Evolutionary conservation across 2,329 filamentous ascomycete species (phyloP).

Genomic region (Phaeophleospora eucalypticola): DNA sequence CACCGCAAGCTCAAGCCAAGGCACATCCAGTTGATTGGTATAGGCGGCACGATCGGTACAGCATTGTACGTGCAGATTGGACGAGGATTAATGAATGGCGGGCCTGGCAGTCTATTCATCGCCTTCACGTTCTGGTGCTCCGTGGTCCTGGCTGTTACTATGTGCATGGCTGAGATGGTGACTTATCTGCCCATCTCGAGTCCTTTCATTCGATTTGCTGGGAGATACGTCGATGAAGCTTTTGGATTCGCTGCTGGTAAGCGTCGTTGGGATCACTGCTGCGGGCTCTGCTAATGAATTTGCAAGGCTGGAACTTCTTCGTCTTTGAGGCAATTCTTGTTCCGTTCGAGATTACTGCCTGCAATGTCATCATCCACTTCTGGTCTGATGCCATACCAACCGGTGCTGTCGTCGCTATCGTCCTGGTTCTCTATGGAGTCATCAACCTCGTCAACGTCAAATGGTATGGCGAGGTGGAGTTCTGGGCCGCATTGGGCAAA

Average conservation of each 20-base stretch:
- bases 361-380: constrained; percentile 59
- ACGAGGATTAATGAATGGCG: constrained; percentile 43
- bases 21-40: constrained; percentile 46
- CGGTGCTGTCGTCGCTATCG: constrained; percentile 58
- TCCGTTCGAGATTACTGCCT: constrained; percentile 42
- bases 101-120: constrained; percentile 44
- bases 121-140: constrained; percentile 43
- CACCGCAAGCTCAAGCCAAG: constrained; percentile 43
- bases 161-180: constrained; percentile 67
- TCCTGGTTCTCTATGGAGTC: constrained; percentile 52
- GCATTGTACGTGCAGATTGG: constrained; percentile 47
- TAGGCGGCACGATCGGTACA: constrained; percentile 44
- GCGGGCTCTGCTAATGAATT: neutral
- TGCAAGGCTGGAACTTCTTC: constrained; percentile 29
- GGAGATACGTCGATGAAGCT: constrained; percentile 69
- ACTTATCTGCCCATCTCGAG: constrained; percentile 72
- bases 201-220: constrained; percentile 73
- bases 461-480: constrained; percentile 74
- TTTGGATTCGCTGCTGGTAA: constrained; percentile 47
- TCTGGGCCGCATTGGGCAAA: constrained; percentile 55
- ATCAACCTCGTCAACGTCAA: constrained; percentile 71
- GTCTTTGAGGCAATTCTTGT: constrained; percentile 28
- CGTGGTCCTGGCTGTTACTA: constrained; percentile 22
- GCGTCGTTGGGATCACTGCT: neutral
- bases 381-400: constrained; percentile 50